Evolutionary conservation across 1,284 basidiomycete genomes (phyloP), one percentile per base, ranked within the genome.

Genomic region (Tylopilus sp.): DNA sequence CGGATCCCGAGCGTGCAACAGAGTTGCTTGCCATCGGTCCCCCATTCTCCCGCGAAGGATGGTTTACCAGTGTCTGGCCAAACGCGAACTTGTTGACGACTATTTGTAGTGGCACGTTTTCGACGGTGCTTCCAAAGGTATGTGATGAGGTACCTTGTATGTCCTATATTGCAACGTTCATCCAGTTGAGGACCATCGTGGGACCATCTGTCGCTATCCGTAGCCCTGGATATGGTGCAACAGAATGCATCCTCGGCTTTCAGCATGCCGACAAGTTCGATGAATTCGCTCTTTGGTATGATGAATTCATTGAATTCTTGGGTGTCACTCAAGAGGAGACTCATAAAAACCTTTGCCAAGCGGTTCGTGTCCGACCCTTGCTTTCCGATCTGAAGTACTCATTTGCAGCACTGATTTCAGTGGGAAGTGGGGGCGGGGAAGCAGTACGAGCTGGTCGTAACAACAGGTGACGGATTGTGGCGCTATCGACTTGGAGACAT

Each of bases 381-480:
- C 18, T 1, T 22, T 7, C 7, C 6, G 4, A 4, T 4, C 33
- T 2, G 18, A 4, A 24, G 10, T 22, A 7, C 32, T 53, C 1
- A 69, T 10, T 22, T 10, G n/a, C 24, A 19, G 3, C 32, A 5
- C 32, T 2, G n/a, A 58, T 3, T 29, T 22, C 18, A 75, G 73
- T 75, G 73, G 73, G 68, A 76, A 32, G 57, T 72, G 15, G 47
- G 74, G 51, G 61, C 62, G 6, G 67, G 69, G 2, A 68, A 72
- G 55, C 58, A 52, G 2, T 76, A 74, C 49, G 67, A 76, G 26
- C 57, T 65, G 5, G 54, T 70, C 8, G 36, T 71, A 53, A 75
- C 72, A 7, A 74, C 74, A 15, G 61, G 63, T 44, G 63, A 71
- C 24, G 73, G 73, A 4, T 55, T 76, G 49, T 76, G 74, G 74